Percentiles rank a stretch among this genome's conserved stretches.
Evolutionary conservation across 106 monocot species (phyloP).

Genomic region (Dendrobium nobile): DNA sequence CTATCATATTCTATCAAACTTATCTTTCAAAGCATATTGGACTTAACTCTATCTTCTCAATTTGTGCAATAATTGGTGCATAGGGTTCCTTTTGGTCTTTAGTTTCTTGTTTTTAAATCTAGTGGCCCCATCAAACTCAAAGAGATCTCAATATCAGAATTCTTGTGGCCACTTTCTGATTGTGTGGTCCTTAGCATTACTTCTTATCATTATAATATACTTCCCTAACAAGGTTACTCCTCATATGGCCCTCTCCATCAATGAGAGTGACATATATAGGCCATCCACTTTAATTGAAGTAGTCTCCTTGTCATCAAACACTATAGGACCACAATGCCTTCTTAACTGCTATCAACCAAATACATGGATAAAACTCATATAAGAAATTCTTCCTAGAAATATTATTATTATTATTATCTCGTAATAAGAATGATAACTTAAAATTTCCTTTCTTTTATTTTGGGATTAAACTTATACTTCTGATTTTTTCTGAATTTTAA

Average conservation of each 20-base stretch:
- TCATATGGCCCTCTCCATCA: background rate
- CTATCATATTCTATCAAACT: background rate
- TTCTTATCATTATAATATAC: slow-evolving; percentile 1
- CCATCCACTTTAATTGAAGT: slow-evolving; percentile 1
- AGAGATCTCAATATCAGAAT: background rate
- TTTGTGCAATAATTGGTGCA: background rate
- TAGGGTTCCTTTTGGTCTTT: background rate
- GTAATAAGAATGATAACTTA: too few relatives aligned
- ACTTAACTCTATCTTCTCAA: background rate
- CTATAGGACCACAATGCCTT: background rate
- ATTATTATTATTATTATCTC: background rate
- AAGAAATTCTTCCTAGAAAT: background rate
- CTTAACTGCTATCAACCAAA: slow-evolving; percentile 1
- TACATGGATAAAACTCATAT: background rate
- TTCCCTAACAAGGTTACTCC: slow-evolving; percentile 1
- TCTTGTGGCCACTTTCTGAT: background rate
- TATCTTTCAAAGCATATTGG: background rate
- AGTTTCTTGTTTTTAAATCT: background rate
- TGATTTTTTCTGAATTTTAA: too few relatives aligned
- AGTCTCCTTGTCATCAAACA: slow-evolving; percentile 11
- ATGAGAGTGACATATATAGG: background rate
- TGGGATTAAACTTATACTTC: too few relatives aligned
- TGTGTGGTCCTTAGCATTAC: slow-evolving; percentile 2
- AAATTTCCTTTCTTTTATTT: background rate
- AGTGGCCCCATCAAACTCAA: slow-evolving; percentile 2